phyloP scores from a whole-genome alignment of 768 basidiomycete species.

The Xanthoconium purpureum region DNA sequence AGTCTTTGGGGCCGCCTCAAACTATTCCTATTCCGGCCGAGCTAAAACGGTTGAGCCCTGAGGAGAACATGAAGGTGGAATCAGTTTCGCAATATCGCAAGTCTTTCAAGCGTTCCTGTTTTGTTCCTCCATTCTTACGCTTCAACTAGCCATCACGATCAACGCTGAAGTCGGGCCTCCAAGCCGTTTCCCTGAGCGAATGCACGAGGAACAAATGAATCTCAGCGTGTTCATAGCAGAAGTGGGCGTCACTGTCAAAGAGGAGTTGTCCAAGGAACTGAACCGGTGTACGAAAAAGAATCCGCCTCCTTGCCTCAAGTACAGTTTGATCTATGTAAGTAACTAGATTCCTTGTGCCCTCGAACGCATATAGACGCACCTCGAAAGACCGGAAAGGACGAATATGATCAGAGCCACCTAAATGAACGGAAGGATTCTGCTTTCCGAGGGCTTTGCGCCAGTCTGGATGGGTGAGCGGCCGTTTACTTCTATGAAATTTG shows the following conservation, averaged over 20 bases:
- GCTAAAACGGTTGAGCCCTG: slow-evolving; percentile 51
- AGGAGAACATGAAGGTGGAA: slow-evolving; percentile 63
- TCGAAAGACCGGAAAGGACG: background rate
- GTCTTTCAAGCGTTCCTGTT: background rate
- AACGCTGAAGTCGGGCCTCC: background rate
- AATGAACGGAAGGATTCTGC: background rate
- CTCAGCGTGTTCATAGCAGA: background rate
- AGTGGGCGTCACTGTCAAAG: background rate
- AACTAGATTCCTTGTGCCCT: background rate
- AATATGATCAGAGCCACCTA: background rate
- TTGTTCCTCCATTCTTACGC: background rate
- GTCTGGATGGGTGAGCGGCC: background rate
- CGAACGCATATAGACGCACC: background rate
- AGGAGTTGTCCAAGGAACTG: background rate
- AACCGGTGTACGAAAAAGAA: background rate
- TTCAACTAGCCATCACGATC: background rate
- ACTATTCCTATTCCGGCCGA: slow-evolving; percentile 49
- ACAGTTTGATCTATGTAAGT: background rate
- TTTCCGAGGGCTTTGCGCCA: background rate
- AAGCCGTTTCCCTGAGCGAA: background rate
- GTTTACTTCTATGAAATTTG: background rate
- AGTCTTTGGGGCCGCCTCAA: slow-evolving; percentile 50
- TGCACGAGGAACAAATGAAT: background rate
- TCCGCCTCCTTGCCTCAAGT: background rate
- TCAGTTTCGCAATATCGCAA: background rate